Conservation (phyloP, 768 basidiomycete genomes). For the Leucosporidium creatinivorum region DNA sequence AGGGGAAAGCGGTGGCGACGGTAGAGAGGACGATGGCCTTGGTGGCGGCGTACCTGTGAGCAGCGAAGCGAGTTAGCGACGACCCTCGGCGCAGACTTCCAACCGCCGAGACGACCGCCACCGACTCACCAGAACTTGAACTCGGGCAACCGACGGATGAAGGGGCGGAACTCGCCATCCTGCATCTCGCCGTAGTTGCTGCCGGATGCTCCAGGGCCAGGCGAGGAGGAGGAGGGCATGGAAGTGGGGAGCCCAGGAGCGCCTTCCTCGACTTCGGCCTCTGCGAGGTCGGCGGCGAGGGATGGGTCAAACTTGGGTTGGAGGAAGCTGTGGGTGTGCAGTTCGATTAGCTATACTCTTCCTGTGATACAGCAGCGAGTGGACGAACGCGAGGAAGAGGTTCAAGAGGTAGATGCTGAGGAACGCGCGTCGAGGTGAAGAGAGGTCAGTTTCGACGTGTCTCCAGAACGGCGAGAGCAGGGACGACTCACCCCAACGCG, state of each 20-base stretch:
- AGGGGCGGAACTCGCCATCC: conserved; percentile 96
- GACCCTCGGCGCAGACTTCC: background rate
- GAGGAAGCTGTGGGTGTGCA: conserved; percentile 52
- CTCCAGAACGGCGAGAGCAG: background rate
- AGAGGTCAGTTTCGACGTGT: background rate
- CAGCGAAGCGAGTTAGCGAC: background rate
- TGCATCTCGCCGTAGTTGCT: conserved; percentile 39
- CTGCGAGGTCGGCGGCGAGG: conserved; percentile 81
- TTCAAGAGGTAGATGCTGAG: conserved; percentile 43
- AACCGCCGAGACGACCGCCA: background rate
- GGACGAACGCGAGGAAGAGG: conserved; percentile 64
- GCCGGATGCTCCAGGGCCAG: conserved; percentile 21
- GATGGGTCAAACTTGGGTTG: conserved; percentile 98
- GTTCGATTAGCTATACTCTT: too few relatives aligned
- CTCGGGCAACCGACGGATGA: conserved; percentile 88
- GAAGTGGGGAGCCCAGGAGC: conserved; percentile 50
- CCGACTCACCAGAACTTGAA: conserved; percentile 79
- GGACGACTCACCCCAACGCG: conserved; percentile 30
- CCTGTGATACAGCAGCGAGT: too few relatives aligned
- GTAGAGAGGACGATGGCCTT: conserved; percentile 77
- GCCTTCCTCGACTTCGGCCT: conserved; percentile 92
- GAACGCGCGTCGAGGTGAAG: background rate
- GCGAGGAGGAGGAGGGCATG: background rate
- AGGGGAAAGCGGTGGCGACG: conserved; percentile 66
- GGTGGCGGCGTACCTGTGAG: conserved; percentile 74